Base-by-base conservation (phyloP, 805 yeast species). In the Cephaloascus albidus region DNA sequence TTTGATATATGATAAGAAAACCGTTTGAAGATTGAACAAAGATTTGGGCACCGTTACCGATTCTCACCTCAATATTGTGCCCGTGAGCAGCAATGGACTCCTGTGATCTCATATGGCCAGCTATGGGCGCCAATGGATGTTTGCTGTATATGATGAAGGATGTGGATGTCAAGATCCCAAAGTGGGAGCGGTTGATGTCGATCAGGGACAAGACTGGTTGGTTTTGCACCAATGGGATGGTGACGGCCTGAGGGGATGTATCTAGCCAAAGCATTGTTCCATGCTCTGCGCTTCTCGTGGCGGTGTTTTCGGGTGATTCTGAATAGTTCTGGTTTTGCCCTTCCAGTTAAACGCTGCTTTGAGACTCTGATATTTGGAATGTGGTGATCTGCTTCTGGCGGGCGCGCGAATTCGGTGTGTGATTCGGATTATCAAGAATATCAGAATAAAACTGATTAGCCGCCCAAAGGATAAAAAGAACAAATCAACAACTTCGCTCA, bases 11-110 rank as follows among this genome's bases (percentile, higher is more conserved):
- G 28, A 72, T 49, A n/a, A 72, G 44, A 37, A 57, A 64, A 41
- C 63, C 61, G 5, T 44, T 41, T 20, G 60, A 49, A 1, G 78
- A 70, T 41, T 60, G 61, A 5, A 72, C 52, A 35, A 72, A 67
- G 40, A 72, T 50, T 30, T 54, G 54, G 34, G 60, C 55, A 12
- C 71, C 61, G 39, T 70, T 64, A 26, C 70, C 68, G 1, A 72
- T 58, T 28, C 68, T 53, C 6, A 75, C 50, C 18, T 55, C 49
- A 19, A 48, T 36, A 51, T 78, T 77, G 6, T 47, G 41, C 1
- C 85, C 85, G 55, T 68, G 70, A 17, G 56, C 55, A 19, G 60
- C 56, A 14, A 77, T 42, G 3, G 79, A 71, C 17, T 60, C 58
- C 18, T 49, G 48, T 0, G 71, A 55, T 40, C 84, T 53, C 4